A percentile compares a stretch with the other conserved stretches of the same genome.
phyloP scores from a whole-genome alignment of 2,329 filamentous ascomycete genomes.

The Diaporthe vaccinii region DNA sequence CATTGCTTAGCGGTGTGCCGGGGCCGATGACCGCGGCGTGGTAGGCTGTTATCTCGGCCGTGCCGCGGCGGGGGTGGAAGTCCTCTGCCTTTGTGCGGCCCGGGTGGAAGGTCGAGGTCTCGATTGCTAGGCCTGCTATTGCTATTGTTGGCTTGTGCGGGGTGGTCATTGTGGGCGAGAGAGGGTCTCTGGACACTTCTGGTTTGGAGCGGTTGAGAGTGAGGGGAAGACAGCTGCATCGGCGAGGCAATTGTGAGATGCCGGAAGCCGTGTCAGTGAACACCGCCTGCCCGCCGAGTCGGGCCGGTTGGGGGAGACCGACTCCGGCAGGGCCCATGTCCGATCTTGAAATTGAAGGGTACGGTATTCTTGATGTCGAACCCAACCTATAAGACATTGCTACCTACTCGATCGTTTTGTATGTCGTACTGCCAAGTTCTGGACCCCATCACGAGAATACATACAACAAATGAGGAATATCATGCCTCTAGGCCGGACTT shows the following conservation, averaged over 20 bases:
- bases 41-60: slow-evolving; percentile 60
- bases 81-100: slow-evolving; percentile 61
- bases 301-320: slow-evolving; percentile 1
- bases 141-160: slow-evolving; percentile 57
- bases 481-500: too few species aligned
- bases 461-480: too few species aligned
- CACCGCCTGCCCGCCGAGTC: not conserved
- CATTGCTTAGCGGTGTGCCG: slow-evolving; percentile 55
- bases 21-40: slow-evolving; percentile 56
- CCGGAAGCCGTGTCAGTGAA: not conserved
- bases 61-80: slow-evolving; percentile 62
- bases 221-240: not conserved
- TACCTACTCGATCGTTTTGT: too few species aligned
- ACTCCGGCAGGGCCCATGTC: not conserved
- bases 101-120: slow-evolving; percentile 67
- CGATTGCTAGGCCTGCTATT: slow-evolving; percentile 66
- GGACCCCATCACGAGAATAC: too few species aligned
- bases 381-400: too few species aligned
- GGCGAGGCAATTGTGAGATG: not conserved
- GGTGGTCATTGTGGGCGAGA: not conserved
- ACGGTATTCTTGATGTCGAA: too few species aligned
- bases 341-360: too few species aligned
- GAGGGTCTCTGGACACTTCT: not conserved
- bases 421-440: too few species aligned
- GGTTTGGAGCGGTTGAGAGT: not conserved